Base-by-base conservation (phyloP, 1,284 basidiomycete genomes). In the Coriolopsis trogii region DNA sequence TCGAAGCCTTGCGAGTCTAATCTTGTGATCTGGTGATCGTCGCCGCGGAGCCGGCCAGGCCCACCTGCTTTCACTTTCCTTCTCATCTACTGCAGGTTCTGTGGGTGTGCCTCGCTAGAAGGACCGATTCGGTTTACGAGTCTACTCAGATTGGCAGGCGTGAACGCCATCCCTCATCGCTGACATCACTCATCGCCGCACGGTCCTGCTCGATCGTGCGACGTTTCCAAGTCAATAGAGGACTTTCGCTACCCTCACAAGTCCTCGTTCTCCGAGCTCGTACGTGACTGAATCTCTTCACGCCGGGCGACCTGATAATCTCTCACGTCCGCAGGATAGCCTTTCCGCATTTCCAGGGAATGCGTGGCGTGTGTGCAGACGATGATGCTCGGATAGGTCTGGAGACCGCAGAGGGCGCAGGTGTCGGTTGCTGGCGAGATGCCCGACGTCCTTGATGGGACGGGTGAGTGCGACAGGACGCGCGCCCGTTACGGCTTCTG, bases 401-500 rank as follows among this genome's bases (percentile, higher is more conserved):
- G 28, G n/a, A 15, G 31, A 10, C 31, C 28, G 36, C 28, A 26
- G 15, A 16, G 26, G 13, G 24, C 30, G 37, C n/a, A 23, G 42
- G 28, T 23, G 16, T 39, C 40, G 36, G 36, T 50, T 18, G 49
- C 41, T 23, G 30, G 37, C 41, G 42, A 50, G 49, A 50, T 50
- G 36, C 28, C 42, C 49, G 42, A 44, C 28, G 40, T 25, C 36
- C 38, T 43, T n/a, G 6, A 28, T 42, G 28, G 29, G 23, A n/a
- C n/a, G n/a, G n/a, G n/a, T n/a, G n/a, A n/a, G n/a, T n/a, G n/a
- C n/a, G n/a, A n/a, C n/a, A n/a, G n/a, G n/a, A 21, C n/a, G 23
- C 45, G 37, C 49, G 49, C 42, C 36, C 49, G 29, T 40, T 25
- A 43, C 37, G 42, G 28, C 42, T 49, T 49, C 48, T n/a, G n/a